These are phyloP conservation scores for Aspergillus sp. DNA, from an alignment of 2,329 filamentous ascomycete genomes.

Conservation along the genomic window DNA sequence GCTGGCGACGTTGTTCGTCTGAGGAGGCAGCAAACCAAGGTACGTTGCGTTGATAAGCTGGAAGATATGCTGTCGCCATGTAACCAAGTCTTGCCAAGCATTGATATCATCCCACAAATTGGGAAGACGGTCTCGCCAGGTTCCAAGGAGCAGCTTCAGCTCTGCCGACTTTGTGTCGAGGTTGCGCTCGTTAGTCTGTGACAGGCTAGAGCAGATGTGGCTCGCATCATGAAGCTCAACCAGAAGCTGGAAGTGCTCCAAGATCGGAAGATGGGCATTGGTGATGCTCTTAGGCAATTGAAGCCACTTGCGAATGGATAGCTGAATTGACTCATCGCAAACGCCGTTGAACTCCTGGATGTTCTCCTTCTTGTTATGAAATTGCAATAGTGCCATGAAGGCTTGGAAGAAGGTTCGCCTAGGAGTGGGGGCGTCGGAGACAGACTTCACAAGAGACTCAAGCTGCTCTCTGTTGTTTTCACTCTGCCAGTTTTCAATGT, in stretches of 20 bases:
- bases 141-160: slow-evolving; percentile 86
- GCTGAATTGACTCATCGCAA: slow-evolving; percentile 94
- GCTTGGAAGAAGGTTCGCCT: slow-evolving; percentile 95
- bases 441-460: slow-evolving; percentile 90
- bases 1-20: slow-evolving; percentile 77
- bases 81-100: slow-evolving; percentile 98
- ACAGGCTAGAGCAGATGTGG: slow-evolving; percentile 89
- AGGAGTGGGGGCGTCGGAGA: slow-evolving; percentile 95
- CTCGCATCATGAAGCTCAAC: slow-evolving; percentile 97
- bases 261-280: slow-evolving; percentile 87
- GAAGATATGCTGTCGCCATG: slow-evolving; percentile 99
- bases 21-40: slow-evolving; percentile 75
- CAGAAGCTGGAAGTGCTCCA: slow-evolving; percentile 97
- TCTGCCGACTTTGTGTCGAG: slow-evolving; percentile 94
- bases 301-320: slow-evolving; percentile 98
- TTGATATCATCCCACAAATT: slow-evolving; percentile 99
- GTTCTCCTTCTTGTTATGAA: slow-evolving; percentile 84
- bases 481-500: slow-evolving; percentile 91
- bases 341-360: slow-evolving; percentile 80
- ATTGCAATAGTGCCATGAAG: slow-evolving; percentile 94
- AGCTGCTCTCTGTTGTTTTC: slow-evolving; percentile 83
- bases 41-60: slow-evolving; percentile 95
- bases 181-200: slow-evolving; percentile 78
- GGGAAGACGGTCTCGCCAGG: slow-evolving; percentile 91
- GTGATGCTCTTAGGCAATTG: slow-evolving; percentile 93